phyloP scores from a whole-genome alignment of 2,329 filamentous ascomycete species.

The Aspergillus intermedius region DNA sequence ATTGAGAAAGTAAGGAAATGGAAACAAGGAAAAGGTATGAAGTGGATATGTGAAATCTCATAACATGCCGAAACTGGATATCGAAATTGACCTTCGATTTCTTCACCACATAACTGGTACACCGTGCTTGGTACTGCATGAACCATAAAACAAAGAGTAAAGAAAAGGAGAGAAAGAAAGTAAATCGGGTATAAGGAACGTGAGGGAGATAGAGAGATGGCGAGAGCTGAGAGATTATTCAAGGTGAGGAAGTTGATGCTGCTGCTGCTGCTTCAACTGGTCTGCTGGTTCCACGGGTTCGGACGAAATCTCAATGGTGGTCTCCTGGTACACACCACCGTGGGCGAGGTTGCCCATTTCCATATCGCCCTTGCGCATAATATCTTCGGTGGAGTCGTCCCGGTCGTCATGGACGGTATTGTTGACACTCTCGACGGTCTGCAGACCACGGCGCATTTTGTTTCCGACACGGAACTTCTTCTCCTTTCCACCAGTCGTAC shows the following conservation, averaged over 20 bases:
- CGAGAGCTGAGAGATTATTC: no score
- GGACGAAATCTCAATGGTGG: slow-evolving; percentile 37
- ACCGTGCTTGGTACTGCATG: no score
- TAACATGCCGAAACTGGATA: no score
- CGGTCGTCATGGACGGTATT: slow-evolving; percentile 17
- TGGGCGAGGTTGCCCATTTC: slow-evolving; percentile 27
- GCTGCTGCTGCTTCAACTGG: background rate
- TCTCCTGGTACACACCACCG: slow-evolving; percentile 34
- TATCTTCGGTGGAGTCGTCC: slow-evolving; percentile 41
- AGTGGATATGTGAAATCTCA: background rate
- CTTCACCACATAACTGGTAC: no score
- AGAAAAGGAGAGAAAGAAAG: no score
- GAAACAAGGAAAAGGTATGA: background rate
- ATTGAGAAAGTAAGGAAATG: background rate
- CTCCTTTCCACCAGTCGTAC: slow-evolving; percentile 9
- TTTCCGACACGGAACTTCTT: slow-evolving; percentile 14
- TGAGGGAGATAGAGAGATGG: no score
- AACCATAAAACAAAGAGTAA: no score
- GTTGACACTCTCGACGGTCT: slow-evolving; percentile 13
- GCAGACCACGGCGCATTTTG: slow-evolving; percentile 16
- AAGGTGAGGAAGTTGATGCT: no score
- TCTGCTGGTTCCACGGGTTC: slow-evolving; percentile 20
- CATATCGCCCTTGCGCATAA: slow-evolving; percentile 29
- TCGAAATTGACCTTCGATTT: no score
- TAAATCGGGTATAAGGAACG: no score